Evolutionary conservation across 495 filamentous ascomycete genomes (phyloP).

Genomic region (Talaromyces proteolyticus): DNA sequence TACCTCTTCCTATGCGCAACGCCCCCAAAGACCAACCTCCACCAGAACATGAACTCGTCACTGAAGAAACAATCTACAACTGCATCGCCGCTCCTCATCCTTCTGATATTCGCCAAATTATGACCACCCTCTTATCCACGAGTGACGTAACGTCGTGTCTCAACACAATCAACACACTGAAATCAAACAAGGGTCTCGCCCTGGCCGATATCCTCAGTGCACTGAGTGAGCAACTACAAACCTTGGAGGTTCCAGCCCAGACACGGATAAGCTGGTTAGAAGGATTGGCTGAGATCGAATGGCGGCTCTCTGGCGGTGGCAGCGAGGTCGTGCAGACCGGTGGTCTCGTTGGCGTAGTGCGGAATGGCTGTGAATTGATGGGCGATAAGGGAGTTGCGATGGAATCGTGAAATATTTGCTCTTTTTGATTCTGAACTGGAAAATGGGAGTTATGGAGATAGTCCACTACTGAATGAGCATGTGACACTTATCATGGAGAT

Average conservation of each 20-base stretch:
- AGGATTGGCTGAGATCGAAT: slow-evolving; percentile 88
- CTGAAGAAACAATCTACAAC: slow-evolving; percentile 88
- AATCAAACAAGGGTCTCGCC: slow-evolving; percentile 80
- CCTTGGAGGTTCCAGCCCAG: slow-evolving; percentile 79
- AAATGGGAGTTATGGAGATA: not conserved
- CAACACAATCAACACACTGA: slow-evolving; percentile 78
- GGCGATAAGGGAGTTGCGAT: slow-evolving; percentile 21
- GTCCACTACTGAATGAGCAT: not conserved
- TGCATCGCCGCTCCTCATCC: slow-evolving; percentile 96
- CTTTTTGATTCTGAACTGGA: not conserved
- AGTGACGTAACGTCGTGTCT: slow-evolving; percentile 84
- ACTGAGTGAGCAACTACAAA: slow-evolving; percentile 71
- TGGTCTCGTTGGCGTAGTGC: slow-evolving; percentile 81
- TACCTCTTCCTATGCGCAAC: slow-evolving; percentile 62
- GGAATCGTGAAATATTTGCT: slow-evolving; percentile 3
- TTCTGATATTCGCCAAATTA: slow-evolving; percentile 77
- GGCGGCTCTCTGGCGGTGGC: slow-evolving; percentile 80
- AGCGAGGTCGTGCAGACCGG: slow-evolving; percentile 90
- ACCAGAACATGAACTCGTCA: slow-evolving; percentile 69
- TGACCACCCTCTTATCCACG: slow-evolving; percentile 72
- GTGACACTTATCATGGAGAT: not conserved
- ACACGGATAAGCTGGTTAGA: slow-evolving; percentile 89
- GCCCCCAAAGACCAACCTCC: slow-evolving; percentile 49
- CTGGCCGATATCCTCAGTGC: slow-evolving; percentile 89
- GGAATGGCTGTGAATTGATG: slow-evolving; percentile 79